Evolutionary conservation across 495 filamentous ascomycete species (phyloP).

Genomic region (Aspergillus homomorphus): DNA sequence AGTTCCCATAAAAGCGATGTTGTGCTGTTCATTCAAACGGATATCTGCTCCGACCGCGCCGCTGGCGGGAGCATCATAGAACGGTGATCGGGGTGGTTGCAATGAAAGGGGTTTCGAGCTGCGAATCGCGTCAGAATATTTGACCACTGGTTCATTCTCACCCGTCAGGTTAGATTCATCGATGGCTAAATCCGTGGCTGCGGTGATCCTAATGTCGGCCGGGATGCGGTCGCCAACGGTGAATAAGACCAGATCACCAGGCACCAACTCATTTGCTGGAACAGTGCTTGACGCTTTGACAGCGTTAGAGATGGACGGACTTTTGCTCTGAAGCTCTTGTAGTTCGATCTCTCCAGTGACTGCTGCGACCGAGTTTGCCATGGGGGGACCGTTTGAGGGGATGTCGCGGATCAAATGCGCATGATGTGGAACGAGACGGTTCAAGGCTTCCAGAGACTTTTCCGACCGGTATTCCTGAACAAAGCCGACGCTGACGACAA

Average conservation of each 20-base stretch:
- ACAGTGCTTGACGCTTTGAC: slow-evolving; percentile 78
- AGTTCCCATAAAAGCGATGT: slow-evolving; percentile 98
- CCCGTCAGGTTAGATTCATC: slow-evolving; percentile 98
- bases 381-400: slow-evolving; percentile 26
- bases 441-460: slow-evolving; percentile 93
- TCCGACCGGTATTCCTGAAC: slow-evolving; percentile 97
- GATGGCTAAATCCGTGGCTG: slow-evolving; percentile 80
- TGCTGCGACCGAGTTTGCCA: slow-evolving; percentile 21
- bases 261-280: slow-evolving; percentile 79
- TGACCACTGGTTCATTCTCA: slow-evolving; percentile 88
- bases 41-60: slow-evolving; percentile 65
- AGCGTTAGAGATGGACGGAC: slow-evolving; percentile 47
- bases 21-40: slow-evolving; percentile 63
- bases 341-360: slow-evolving; percentile 44
- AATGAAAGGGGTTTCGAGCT: slow-evolving; percentile 18
- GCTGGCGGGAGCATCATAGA: slow-evolving; percentile 58
- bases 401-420: slow-evolving; percentile 79
- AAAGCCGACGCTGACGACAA: slow-evolving; percentile 95
- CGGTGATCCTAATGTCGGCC: slow-evolving; percentile 92
- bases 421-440: slow-evolving; percentile 87
- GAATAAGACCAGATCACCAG: slow-evolving; percentile 89
- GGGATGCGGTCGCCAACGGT: slow-evolving; percentile 95
- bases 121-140: slow-evolving; percentile 62
- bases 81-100: slow-evolving; percentile 51
- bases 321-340: slow-evolving; percentile 34